phyloP scores from a whole-genome alignment of 1,284 basidiomycete species.

The Cryptococcus maquisensis region DNA sequence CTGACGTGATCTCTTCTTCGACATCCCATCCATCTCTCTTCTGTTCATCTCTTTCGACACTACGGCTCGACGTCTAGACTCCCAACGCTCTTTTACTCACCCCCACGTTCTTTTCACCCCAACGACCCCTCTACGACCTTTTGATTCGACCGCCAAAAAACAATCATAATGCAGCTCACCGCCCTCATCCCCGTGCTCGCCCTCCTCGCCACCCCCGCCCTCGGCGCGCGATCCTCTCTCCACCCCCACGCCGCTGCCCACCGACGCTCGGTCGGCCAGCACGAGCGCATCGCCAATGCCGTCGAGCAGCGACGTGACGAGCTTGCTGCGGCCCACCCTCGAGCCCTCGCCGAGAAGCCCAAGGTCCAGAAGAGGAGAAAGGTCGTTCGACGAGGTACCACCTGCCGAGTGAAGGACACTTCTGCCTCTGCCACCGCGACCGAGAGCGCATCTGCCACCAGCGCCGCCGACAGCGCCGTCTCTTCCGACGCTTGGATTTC shows the following conservation, averaged over 20 bases:
- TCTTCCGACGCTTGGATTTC: neutral
- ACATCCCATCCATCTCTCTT: neutral
- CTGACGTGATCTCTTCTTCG: neutral
- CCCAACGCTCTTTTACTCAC: neutral
- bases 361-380: slow-evolving; percentile 6
- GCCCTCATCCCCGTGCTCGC: slow-evolving; percentile 27
- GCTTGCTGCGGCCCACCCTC: slow-evolving; percentile 6
- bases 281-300: slow-evolving; percentile 14
- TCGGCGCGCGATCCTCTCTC: slow-evolving; percentile 12
- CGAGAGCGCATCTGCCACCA: slow-evolving; percentile 7
- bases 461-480: slow-evolving; percentile 2
- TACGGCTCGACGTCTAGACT: slow-evolving; percentile 4
- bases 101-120: neutral
- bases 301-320: slow-evolving; percentile 16
- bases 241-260: slow-evolving; percentile 8
- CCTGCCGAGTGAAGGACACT: slow-evolving; percentile 10
- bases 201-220: slow-evolving; percentile 16
- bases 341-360: slow-evolving; percentile 10
- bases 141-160: neutral
- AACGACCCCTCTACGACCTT: neutral
- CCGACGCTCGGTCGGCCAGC: slow-evolving; percentile 13
- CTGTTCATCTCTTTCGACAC: too few species aligned
- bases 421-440: slow-evolving; percentile 9
- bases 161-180: slow-evolving; percentile 24
- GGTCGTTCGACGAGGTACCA: slow-evolving; percentile 17